These are phyloP conservation scores for Fonsecaea erecta DNA, from an alignment of 2,329 filamentous ascomycete species.

Conservation along the genomic window DNA sequence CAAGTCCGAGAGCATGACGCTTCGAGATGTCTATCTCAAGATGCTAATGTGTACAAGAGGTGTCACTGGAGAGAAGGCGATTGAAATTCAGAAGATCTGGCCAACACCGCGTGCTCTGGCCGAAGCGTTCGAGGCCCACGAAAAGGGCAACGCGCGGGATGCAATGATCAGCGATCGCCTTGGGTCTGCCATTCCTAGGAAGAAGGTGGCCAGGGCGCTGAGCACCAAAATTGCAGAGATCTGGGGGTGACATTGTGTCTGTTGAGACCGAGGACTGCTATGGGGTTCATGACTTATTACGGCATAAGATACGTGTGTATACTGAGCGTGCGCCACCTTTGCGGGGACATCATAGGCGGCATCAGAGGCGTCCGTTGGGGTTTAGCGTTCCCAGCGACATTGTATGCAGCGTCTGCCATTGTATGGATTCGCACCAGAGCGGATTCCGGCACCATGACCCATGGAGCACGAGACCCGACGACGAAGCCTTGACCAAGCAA, in stretches of 20 bases:
- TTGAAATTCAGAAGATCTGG: conserved; percentile 81
- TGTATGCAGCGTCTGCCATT: not conserved
- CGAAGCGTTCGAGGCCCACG: conserved; percentile 66
- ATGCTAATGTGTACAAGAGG: conserved; percentile 84
- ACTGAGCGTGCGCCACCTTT: not conserved
- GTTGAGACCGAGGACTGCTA: not conserved
- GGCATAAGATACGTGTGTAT: not conserved
- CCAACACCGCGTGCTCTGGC: conserved; percentile 72
- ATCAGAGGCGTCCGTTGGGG: no score
- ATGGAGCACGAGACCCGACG: not conserved
- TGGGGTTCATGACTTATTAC: not conserved
- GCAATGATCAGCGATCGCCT: conserved; percentile 65
- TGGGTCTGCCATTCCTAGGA: conserved; percentile 63
- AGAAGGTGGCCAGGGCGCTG: conserved; percentile 68
- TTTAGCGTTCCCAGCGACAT: not conserved
- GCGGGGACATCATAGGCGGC: not conserved
- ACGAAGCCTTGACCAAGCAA: conserved; percentile 8
- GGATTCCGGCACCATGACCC: not conserved
- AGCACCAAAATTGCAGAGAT: conserved; percentile 60
- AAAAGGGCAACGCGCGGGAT: conserved; percentile 50
- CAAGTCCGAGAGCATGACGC: conserved; percentile 74
- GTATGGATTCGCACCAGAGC: not conserved
- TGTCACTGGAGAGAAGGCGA: conserved; percentile 75
- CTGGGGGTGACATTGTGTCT: conserved; percentile 31
- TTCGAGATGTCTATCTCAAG: conserved; percentile 77